Conservation (phyloP, 768 basidiomycete genomes). For the Russula olivacea region DNA sequence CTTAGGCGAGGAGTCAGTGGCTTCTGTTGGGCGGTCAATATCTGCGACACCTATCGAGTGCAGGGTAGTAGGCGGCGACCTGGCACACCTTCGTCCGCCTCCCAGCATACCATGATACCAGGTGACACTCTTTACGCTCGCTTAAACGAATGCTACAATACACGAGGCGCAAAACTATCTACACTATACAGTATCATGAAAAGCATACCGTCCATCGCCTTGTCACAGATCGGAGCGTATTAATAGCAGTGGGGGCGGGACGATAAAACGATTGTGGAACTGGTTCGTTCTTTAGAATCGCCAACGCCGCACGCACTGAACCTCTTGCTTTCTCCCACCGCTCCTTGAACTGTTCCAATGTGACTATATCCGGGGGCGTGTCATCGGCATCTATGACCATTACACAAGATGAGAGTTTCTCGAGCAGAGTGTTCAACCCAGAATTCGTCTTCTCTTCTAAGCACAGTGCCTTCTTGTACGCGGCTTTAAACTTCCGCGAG, state of each 20-base stretch:
- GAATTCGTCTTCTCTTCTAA: not conserved
- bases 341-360: not conserved
- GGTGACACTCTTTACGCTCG: too few species aligned
- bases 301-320: not conserved
- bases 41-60: constrained; percentile 22
- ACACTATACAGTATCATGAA: too few species aligned
- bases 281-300: not conserved
- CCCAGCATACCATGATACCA: constrained; percentile 30
- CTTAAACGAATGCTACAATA: too few species aligned
- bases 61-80: constrained; percentile 14
- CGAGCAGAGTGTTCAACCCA: not conserved
- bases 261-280: not conserved
- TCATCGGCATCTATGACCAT: not conserved
- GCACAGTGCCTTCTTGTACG: not conserved
- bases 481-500: not conserved
- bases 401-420: not conserved
- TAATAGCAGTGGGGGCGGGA: not conserved
- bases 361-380: not conserved
- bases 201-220: not conserved
- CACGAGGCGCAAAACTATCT: too few species aligned
- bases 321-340: not conserved
- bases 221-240: not conserved
- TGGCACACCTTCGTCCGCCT: constrained; percentile 29
- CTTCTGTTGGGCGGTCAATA: constrained; percentile 25
- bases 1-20: constrained; percentile 35